A percentile compares a stretch with the other conserved stretches of the same genome.
Conservation (phyloP, 2,329 filamentous ascomycete genomes). For the Blastomyces parvus region DNA sequence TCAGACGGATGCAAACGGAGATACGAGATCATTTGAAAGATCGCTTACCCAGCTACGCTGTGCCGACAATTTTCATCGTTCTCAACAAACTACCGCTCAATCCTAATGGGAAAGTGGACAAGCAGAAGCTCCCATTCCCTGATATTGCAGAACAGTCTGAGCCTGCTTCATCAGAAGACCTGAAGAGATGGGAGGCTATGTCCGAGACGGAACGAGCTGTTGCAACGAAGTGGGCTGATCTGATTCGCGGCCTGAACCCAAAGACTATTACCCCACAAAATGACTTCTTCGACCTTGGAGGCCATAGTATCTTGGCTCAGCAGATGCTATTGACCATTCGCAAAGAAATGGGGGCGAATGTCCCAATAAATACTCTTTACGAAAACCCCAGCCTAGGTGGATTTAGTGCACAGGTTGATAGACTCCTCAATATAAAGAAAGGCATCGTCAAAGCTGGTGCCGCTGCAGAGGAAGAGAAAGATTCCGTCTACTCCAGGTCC, state of each 20-base stretch:
- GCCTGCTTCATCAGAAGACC: slow-evolving; percentile 33
- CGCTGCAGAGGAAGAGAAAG: slow-evolving; percentile 41
- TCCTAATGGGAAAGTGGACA: slow-evolving; percentile 78
- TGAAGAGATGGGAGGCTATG: slow-evolving; percentile 18
- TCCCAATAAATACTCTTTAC: slow-evolving; percentile 19
- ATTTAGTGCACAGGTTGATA: slow-evolving; percentile 47
- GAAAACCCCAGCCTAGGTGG: slow-evolving; percentile 30
- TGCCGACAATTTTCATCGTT: slow-evolving; percentile 64
- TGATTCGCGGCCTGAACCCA: slow-evolving; percentile 57
- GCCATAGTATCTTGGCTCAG: slow-evolving; percentile 72
- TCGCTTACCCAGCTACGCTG: slow-evolving; percentile 46
- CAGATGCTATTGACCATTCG: slow-evolving; percentile 66
- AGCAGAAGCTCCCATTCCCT: slow-evolving; percentile 68
- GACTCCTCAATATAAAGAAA: slow-evolving; percentile 38
- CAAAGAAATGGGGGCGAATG: slow-evolving; percentile 15
- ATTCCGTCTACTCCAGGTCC: slow-evolving; percentile 44
- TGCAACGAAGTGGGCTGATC: slow-evolving; percentile 63
- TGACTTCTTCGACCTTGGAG: slow-evolving; percentile 69
- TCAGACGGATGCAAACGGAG: slow-evolving; percentile 45
- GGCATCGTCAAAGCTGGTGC: slow-evolving; percentile 30
- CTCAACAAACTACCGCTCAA: slow-evolving; percentile 64
- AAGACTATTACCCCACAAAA: slow-evolving; percentile 56
- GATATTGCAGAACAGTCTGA: slow-evolving; percentile 55
- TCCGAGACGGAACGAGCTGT: slow-evolving; percentile 55
- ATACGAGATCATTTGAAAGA: slow-evolving; percentile 8